Percentiles rank a stretch among this genome's conserved stretches.
Evolutionary conservation across 768 basidiomycete genomes (phyloP).

Genomic region (Boletus pseudo-olivaceus): DNA sequence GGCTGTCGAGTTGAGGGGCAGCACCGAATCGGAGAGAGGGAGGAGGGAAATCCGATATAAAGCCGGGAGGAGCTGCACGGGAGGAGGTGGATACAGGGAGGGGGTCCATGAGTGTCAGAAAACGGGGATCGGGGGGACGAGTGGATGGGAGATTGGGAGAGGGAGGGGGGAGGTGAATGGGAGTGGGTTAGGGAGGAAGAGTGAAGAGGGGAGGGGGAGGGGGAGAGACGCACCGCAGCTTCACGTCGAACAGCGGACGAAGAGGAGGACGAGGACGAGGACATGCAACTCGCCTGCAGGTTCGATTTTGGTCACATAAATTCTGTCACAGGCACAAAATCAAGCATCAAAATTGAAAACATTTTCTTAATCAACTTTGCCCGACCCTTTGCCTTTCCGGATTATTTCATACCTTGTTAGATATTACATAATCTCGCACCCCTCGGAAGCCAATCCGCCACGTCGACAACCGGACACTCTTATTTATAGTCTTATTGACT

Average conservation of each 20-base stretch:
- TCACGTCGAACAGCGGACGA: background rate
- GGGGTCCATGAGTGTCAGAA: background rate
- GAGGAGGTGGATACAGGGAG: background rate
- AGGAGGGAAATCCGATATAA: conserved; percentile 39
- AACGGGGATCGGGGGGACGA: background rate
- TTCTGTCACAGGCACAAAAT: conserved; percentile 37
- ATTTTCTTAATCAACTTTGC: conserved; percentile 23
- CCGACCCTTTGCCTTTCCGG: conserved; percentile 12
- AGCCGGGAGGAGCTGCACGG: background rate
- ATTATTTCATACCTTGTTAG: conserved; percentile 14
- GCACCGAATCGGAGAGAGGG: conserved; percentile 15
- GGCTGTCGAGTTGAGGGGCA: background rate
- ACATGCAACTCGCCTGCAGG: conserved; percentile 21
- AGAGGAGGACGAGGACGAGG: conserved; percentile 17
- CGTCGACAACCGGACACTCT: background rate
- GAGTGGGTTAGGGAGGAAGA: background rate
- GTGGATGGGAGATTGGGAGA: background rate
- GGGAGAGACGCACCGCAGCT: background rate
- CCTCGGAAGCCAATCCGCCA: conserved; percentile 3
- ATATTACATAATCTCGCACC: conserved; percentile 18
- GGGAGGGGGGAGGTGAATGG: background rate
- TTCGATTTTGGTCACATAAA: conserved; percentile 23
- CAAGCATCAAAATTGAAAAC: conserved; percentile 29
- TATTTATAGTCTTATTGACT: background rate
- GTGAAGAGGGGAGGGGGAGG: background rate